Evolutionary conservation across 257 asterid genomes (phyloP), one percentile per base, ranked within the genome.

Genomic region (Anisodus tanguticus): DNA sequence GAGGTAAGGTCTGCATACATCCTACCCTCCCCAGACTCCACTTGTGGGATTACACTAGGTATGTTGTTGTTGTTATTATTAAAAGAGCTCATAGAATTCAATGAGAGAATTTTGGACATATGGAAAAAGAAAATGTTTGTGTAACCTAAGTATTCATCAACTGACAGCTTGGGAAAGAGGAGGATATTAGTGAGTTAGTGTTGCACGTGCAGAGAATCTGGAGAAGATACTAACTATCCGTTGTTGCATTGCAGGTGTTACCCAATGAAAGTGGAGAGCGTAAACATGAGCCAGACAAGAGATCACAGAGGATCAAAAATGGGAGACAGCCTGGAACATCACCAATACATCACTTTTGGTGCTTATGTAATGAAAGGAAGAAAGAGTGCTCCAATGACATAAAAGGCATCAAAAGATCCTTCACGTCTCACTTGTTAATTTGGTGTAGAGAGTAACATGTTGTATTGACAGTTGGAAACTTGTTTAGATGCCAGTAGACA

Each of bases 271-370:
- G 26, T 8, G 19, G 81, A 31, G 35, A 31, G 1, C 35, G 26
- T 31, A 31, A 31, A 12, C 81, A 12, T 9, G 9, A 53, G 64
- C 26, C 53, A 77, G 64, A 53, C 63, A 51, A 53, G 9, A 13
- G 15, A 26, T 22, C 19, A 77, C 22, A 51, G n/a, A 76, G 47
- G 81, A 76, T 76, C 47, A 53, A 76, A 31, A 31, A 8, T 19
- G 63, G 22, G 64, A 77, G 81, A 77, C 45, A 77, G 81, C 47
- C 81, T 53, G 81, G 49, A 77, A 5, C 62, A 77, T 53, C 64
- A 53, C 47, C 43, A 77, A 8, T 77, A 53, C 19, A 31, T 77
- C 81, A 77, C 47, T 77, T 77, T 77, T 53, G 81, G 81, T 53
- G 81, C 81, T 76, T 51, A 31, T 31, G 35, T 31, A 1, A 31